Evolutionary conservation across 2,329 filamentous ascomycete genomes (phyloP).

Genomic region (Curvularia eragrostidis): DNA sequence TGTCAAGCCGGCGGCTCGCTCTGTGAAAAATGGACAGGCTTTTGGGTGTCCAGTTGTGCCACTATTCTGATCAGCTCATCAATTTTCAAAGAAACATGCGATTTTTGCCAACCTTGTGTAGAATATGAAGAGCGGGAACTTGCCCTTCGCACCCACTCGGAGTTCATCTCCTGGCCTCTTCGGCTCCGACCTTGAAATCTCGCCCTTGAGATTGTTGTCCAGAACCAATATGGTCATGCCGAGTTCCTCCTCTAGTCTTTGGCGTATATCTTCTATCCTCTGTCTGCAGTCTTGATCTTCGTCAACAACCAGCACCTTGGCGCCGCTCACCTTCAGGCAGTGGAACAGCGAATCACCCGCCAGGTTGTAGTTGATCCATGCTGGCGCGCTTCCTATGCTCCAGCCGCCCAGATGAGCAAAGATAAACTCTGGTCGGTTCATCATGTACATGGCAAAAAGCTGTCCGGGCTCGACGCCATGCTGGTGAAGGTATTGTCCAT

Average conservation of each 20-base stretch:
- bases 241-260: slow-evolving; percentile 60
- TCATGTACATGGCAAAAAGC: slow-evolving; percentile 70
- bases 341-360: slow-evolving; percentile 69
- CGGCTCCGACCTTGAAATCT: slow-evolving; percentile 57
- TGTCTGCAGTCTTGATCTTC: slow-evolving; percentile 59
- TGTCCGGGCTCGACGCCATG: slow-evolving; percentile 65
- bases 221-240: slow-evolving; percentile 65
- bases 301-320: slow-evolving; percentile 57
- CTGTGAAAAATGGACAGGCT: slow-evolving; percentile 67
- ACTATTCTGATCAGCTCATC: slow-evolving; percentile 48
- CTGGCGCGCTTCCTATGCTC: slow-evolving; percentile 71
- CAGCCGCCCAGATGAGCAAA: slow-evolving; percentile 70
- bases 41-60: slow-evolving; percentile 80
- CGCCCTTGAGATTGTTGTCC: slow-evolving; percentile 56
- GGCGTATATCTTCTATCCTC: slow-evolving; percentile 62
- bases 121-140: slow-evolving; percentile 68
- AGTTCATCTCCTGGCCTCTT: slow-evolving; percentile 63
- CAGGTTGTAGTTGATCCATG: slow-evolving; percentile 75
- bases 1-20: slow-evolving; percentile 53
- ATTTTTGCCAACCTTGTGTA: slow-evolving; percentile 65
- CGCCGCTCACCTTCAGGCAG: slow-evolving; percentile 66
- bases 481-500: slow-evolving; percentile 45
- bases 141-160: slow-evolving; percentile 58
- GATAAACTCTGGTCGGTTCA: slow-evolving; percentile 71
- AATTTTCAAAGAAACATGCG: not conserved